These are phyloP conservation scores for Didymella pomorum DNA, from an alignment of 2,329 filamentous ascomycete genomes.

Conservation along the genomic window DNA sequence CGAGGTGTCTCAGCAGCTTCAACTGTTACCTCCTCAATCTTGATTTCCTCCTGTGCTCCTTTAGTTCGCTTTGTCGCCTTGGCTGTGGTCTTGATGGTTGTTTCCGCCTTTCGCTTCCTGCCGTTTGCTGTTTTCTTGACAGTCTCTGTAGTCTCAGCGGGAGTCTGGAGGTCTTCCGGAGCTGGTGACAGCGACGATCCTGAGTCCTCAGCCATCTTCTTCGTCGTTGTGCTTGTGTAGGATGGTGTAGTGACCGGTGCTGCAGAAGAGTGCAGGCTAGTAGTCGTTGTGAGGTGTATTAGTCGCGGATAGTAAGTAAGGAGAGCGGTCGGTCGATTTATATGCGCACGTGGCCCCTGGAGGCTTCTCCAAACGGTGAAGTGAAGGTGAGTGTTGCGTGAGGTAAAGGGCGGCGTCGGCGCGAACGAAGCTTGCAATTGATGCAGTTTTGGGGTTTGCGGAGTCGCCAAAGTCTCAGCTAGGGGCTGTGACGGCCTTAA, in stretches of 20 bases:
- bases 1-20: slow-evolving; percentile 19
- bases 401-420: neutral
- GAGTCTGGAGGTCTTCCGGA: slow-evolving; percentile 22
- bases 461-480: neutral
- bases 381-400: slow-evolving; percentile 19
- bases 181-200: slow-evolving; percentile 37
- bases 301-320: neutral
- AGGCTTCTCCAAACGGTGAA: neutral
- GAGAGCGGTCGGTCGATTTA: neutral
- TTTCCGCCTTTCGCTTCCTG: slow-evolving; percentile 44
- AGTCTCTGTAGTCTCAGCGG: slow-evolving; percentile 15
- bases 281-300: neutral
- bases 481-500: neutral
- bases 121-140: slow-evolving; percentile 17
- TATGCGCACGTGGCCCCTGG: neutral
- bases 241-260: neutral
- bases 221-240: slow-evolving; percentile 29
- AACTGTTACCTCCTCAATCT: slow-evolving; percentile 10
- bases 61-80: slow-evolving; percentile 28
- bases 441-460: neutral
- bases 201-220: slow-evolving; percentile 24
- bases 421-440: neutral
- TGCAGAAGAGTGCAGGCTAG: slow-evolving; percentile 6
- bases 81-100: slow-evolving; percentile 19
- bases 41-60: slow-evolving; percentile 9